These are phyloP conservation scores for Ophiostoma ulmi DNA, from an alignment of 2,329 filamentous ascomycete species.

Conservation along the genomic window DNA sequence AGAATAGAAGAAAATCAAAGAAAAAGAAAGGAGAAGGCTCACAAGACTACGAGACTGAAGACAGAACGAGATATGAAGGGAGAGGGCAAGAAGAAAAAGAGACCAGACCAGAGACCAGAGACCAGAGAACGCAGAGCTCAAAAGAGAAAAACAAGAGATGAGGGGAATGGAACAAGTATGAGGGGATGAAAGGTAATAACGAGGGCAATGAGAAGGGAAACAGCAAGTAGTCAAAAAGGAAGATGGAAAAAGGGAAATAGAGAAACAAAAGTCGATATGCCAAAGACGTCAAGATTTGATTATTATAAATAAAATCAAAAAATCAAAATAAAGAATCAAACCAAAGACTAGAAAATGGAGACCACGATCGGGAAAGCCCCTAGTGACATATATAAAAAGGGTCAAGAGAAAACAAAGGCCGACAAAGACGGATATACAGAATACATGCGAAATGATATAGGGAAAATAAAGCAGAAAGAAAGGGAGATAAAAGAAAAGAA, in stretches of 20 bases:
- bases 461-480: neutral
- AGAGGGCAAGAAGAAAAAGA: neutral
- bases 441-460: neutral
- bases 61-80: neutral
- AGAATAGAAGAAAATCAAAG: neutral
- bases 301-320: constrained; percentile 4
- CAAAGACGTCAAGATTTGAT: constrained; percentile 4
- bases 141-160: constrained; percentile 19
- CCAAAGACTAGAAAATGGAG: neutral
- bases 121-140: neutral
- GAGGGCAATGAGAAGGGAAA: constrained; percentile 12
- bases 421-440: neutral
- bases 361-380: constrained; percentile 7
- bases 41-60: no score
- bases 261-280: constrained; percentile 2
- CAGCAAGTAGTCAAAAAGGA: neutral
- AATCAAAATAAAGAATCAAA: constrained; percentile 1
- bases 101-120: neutral
- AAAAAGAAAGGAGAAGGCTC: neutral
- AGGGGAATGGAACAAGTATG: constrained; percentile 16
- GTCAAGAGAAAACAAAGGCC: neutral
- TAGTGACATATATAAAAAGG: constrained; percentile 9
- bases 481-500: neutral
- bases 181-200: constrained; percentile 15
- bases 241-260: constrained; percentile 15